A percentile compares a stretch with the other conserved stretches of the same genome.
These are phyloP conservation scores for Anisogramma anomala DNA, from an alignment of 2,329 filamentous ascomycete species.

Conservation along the genomic window DNA sequence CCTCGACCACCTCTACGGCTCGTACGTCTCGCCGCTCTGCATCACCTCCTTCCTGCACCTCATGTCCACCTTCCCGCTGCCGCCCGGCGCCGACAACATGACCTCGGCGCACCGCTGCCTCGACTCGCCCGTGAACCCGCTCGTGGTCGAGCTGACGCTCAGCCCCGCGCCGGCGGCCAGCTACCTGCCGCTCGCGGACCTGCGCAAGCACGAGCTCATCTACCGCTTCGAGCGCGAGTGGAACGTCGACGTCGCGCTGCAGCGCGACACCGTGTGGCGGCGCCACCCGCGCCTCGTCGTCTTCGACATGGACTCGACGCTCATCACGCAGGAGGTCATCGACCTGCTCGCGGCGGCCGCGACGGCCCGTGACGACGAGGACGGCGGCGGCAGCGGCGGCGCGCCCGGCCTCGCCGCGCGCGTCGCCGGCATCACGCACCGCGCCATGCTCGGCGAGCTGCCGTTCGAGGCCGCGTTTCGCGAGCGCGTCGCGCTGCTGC, in stretches of 20 bases:
- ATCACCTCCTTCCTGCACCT: constrained; percentile 55
- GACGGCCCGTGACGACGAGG: constrained; percentile 68
- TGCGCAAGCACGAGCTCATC: constrained; percentile 70
- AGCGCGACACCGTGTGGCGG: constrained; percentile 61
- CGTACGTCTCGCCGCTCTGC: constrained; percentile 53
- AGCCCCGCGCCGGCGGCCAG: constrained; percentile 47
- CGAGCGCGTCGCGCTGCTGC: constrained; percentile 68
- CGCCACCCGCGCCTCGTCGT: constrained; percentile 77
- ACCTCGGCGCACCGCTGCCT: constrained; percentile 54
- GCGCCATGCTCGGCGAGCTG: constrained; percentile 91
- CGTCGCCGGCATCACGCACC: constrained; percentile 80
- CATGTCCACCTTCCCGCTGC: constrained; percentile 50
- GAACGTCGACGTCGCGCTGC: constrained; percentile 76
- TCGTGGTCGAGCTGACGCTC: constrained; percentile 55
- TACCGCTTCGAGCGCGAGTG: constrained; percentile 79
- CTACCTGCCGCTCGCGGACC: constrained; percentile 55
- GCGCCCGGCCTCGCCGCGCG: constrained; percentile 85
- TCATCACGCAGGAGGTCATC: constrained; percentile 96
- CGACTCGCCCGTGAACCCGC: constrained; percentile 46
- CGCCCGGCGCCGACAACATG: constrained; percentile 38
- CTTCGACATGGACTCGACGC: constrained; percentile 97
- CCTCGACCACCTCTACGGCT: constrained; percentile 54
- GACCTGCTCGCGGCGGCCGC: constrained; percentile 77
- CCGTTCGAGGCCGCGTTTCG: constrained; percentile 80
- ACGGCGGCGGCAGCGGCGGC: constrained; percentile 79